Percentiles rank a stretch among this genome's conserved stretches.
Evolutionary conservation across 2,329 filamentous ascomycete species (phyloP).

Genomic region (Arthrobotrys sinensis): DNA sequence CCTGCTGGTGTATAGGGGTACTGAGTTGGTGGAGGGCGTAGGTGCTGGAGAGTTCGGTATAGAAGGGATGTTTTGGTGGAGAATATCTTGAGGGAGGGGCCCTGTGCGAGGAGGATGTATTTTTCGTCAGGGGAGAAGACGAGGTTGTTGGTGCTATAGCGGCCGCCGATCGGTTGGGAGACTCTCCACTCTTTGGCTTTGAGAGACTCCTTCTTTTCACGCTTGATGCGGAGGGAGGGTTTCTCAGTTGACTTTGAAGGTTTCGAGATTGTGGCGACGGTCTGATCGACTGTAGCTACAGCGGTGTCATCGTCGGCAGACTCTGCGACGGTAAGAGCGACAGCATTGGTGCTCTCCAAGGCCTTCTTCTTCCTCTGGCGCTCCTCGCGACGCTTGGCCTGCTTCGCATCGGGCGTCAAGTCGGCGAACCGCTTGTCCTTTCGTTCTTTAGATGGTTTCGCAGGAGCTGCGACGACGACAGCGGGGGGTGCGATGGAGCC

Average conservation of each 20-base stretch:
- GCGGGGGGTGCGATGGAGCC: background rate
- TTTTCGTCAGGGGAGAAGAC: slow-evolving; percentile 66
- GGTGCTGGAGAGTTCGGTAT: slow-evolving; percentile 75
- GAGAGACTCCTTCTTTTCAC: slow-evolving; percentile 35
- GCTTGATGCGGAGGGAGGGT: slow-evolving; percentile 41
- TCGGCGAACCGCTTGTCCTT: slow-evolving; percentile 57
- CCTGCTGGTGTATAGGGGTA: slow-evolving; percentile 68
- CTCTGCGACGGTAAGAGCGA: slow-evolving; percentile 21
- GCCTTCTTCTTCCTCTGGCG: slow-evolving; percentile 43
- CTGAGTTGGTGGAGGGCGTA: slow-evolving; percentile 38
- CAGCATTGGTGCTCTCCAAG: slow-evolving; percentile 16
- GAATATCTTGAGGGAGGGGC: slow-evolving; percentile 84
- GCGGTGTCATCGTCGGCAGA: background rate
- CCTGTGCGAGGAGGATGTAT: slow-evolving; percentile 83
- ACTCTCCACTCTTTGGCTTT: slow-evolving; percentile 71
- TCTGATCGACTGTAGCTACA: slow-evolving; percentile 30
- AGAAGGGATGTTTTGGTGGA: slow-evolving; percentile 85
- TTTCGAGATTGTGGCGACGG: slow-evolving; percentile 9
- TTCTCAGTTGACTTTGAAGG: slow-evolving; percentile 37
- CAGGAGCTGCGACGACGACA: slow-evolving; percentile 1
- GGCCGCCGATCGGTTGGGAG: slow-evolving; percentile 72
- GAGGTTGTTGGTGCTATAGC: slow-evolving; percentile 58
- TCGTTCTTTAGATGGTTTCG: slow-evolving; percentile 28
- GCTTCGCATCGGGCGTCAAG: slow-evolving; percentile 47
- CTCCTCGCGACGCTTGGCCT: slow-evolving; percentile 55